Evolutionary conservation across 106 monocot genomes (phyloP).

Genomic region (Posidonia australis): DNA sequence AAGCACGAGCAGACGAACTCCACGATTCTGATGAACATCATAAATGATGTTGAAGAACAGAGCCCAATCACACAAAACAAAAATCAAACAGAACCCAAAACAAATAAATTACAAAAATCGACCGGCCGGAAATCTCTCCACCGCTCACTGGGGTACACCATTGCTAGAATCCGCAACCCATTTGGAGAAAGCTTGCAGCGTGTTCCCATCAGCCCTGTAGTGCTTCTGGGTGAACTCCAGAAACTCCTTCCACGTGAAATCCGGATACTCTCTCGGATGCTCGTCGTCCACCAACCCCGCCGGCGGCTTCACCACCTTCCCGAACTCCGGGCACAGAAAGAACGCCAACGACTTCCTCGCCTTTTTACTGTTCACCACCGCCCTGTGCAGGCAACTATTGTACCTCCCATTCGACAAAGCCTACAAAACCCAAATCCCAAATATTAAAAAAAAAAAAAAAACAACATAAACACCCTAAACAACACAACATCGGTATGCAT

Average conservation of each 20-base stretch:
- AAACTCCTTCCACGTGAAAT: constrained; percentile 78
- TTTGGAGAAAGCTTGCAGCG: constrained; percentile 60
- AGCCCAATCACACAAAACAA: not conserved
- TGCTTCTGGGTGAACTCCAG: constrained; percentile 96
- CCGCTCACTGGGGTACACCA: not conserved
- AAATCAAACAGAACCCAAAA: not conserved
- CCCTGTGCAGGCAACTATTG: constrained; percentile 91
- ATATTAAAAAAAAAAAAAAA: not conserved
- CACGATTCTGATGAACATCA: not conserved
- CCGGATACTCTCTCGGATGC: constrained; percentile 63
- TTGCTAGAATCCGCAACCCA: constrained; percentile 24
- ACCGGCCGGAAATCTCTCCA: not conserved
- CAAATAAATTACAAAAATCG: not conserved
- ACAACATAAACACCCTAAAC: not conserved
- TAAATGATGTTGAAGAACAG: too few species aligned
- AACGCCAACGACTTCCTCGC: constrained; percentile 71
- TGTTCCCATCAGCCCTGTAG: constrained; percentile 75
- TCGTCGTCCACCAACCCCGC: constrained; percentile 24
- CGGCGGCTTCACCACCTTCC: constrained; percentile 57
- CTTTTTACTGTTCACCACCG: constrained; percentile 56
- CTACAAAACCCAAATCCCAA: too few species aligned
- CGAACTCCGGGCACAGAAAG: constrained; percentile 63
- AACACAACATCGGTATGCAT: not conserved
- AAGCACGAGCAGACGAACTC: too few species aligned
- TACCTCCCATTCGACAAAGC: constrained; percentile 81